A percentile compares a stretch with the other conserved stretches of the same genome.
These are phyloP conservation scores for Candida railenensis DNA, from an alignment of 805 yeast species.

Conservation along the genomic window DNA sequence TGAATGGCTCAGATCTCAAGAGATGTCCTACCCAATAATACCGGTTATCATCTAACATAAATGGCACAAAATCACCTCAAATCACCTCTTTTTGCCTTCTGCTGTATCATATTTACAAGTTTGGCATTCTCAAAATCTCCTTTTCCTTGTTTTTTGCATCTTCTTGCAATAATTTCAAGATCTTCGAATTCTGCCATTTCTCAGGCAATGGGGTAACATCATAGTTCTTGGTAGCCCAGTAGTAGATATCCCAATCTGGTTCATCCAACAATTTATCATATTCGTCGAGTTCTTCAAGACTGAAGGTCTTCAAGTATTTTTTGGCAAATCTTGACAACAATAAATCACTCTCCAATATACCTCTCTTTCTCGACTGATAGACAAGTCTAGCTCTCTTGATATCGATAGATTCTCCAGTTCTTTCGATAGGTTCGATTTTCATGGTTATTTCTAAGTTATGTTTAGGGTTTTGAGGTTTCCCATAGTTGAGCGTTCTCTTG, in stretches of 20 bases:
- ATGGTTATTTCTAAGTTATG: constrained; percentile 30
- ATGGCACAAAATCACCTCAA: no score
- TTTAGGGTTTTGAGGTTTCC: constrained; percentile 43
- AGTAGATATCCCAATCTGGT: constrained; percentile 98
- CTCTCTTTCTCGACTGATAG: constrained; percentile 92
- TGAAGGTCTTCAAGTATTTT: constrained; percentile 59
- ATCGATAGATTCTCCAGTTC: constrained; percentile 71
- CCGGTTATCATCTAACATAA: no score
- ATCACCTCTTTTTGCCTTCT: not conserved
- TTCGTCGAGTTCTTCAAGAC: constrained; percentile 70
- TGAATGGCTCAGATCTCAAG: no score
- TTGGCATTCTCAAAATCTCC: constrained; percentile 86
- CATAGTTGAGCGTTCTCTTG: constrained; percentile 30
- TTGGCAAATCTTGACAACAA: constrained; percentile 84
- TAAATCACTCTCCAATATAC: constrained; percentile 90
- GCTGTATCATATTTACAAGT: constrained; percentile 16
- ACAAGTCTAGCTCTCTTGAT: constrained; percentile 81
- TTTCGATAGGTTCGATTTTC: constrained; percentile 74
- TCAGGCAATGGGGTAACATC: constrained; percentile 85
- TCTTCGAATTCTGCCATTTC: constrained; percentile 69
- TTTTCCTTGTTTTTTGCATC: constrained; percentile 70
- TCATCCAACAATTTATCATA: constrained; percentile 85
- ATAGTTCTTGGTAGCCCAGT: constrained; percentile 91
- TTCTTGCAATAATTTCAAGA: constrained; percentile 66
- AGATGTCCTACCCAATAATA: no score